Evolutionary conservation across 345 rosid genomes (phyloP), one percentile per base, ranked within the genome.

Genomic region (Acer negundo): DNA sequence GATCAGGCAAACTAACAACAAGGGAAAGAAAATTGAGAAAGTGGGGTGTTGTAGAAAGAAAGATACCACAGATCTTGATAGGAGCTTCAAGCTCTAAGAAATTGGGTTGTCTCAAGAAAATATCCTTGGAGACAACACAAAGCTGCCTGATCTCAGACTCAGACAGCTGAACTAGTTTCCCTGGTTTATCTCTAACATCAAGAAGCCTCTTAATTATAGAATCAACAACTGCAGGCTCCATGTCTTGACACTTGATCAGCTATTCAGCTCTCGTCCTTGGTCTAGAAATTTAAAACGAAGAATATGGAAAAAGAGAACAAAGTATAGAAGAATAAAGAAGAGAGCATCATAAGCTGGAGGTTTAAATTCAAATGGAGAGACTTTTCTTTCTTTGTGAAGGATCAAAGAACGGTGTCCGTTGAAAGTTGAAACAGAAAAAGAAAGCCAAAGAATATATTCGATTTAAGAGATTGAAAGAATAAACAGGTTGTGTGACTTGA

Each of bases 1-100:
- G 46, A 42, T 42, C 11, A 42, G 46, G 46, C 46, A 8, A 42
- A 42, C 46, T 42, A 42, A 42, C 0, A 8, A 9, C 10, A 42
- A 42, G 46, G 46, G 46, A 8, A 42, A 63, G 17, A 19, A 67
- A 79, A 12, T 16, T 42, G 11, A 61, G 44, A 78, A 53, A 51
- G 56, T 11, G 17, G 67, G 61, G 35, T 9, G 61, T 11, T 55
- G 51, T 44, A 51, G 56, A 62, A 35, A 51, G 56, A 62, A 35
- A n/a, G 6, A 3, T 86, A 93, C 98, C 98, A 31, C 98, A 93
- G 31, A 93, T 88, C 85, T 91, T 93, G 80, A 93, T 80, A 24
- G 98, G 98, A 51, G 97, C 89, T 74, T 91, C 92, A 26, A 93
- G 94, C 85, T 90, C 93, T 69, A 91, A 88, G 68, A 91, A 87